These are phyloP conservation scores for Thoreauomyces humboldtii DNA, from an alignment of 192 early-diverging fungal species.

Conservation along the genomic window DNA sequence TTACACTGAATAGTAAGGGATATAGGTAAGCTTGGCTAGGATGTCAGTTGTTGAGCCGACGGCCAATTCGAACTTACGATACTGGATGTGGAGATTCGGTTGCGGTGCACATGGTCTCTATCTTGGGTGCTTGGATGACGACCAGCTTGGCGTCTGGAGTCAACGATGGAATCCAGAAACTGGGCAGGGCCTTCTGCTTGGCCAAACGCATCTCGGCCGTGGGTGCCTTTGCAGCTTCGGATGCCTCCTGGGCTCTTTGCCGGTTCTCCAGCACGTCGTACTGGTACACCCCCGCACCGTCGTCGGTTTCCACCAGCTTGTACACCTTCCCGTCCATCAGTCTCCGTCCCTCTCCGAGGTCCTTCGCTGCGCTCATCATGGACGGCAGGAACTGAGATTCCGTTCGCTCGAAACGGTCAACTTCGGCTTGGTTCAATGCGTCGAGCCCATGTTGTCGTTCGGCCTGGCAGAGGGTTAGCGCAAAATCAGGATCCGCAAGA, in stretches of 20 bases:
- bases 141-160: conserved; percentile 62
- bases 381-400: conserved; percentile 47
- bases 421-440: conserved; percentile 48
- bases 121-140: conserved; percentile 53
- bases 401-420: conserved; percentile 64
- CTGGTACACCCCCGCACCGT: conserved; percentile 27
- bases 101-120: conserved; percentile 64
- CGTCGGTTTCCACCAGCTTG: conserved; percentile 30
- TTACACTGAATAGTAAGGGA: too few species aligned
- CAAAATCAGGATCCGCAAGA: too few species aligned
- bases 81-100: conserved; percentile 60
- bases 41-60: not conserved
- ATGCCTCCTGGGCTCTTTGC: conserved; percentile 10
- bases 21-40: too few species aligned
- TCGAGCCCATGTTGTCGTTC: conserved; percentile 31
- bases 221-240: not conserved
- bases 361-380: conserved; percentile 23
- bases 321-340: conserved; percentile 31
- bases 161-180: conserved; percentile 75
- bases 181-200: conserved; percentile 43
- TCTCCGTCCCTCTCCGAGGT: conserved; percentile 13
- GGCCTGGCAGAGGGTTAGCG: not conserved
- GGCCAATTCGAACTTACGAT: conserved; percentile 52
- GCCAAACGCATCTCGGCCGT: not conserved
- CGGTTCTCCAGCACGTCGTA: conserved; percentile 17